These are phyloP conservation scores for Quercus suber DNA, from an alignment of 306 rosid genomes.

Conservation along the genomic window DNA sequence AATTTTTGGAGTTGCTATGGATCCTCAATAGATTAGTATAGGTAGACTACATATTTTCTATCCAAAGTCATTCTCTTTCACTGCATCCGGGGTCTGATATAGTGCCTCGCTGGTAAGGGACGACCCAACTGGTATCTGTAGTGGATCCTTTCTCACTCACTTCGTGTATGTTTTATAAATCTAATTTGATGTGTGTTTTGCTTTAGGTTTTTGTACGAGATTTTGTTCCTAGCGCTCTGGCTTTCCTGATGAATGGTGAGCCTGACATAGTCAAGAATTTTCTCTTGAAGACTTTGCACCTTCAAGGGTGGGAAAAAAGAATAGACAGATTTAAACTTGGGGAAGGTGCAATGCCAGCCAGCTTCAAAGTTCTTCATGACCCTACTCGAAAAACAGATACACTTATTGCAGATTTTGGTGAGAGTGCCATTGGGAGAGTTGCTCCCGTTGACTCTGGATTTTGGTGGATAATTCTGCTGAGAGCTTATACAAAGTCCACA, in stretches of 20 bases:
- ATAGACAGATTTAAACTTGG: conserved; percentile 90
- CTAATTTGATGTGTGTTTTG: neutral
- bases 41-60: no score
- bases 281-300: conserved; percentile 77
- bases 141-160: no score
- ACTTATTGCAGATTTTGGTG: conserved; percentile 86
- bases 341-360: conserved; percentile 95
- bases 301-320: conserved; percentile 93
- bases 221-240: conserved; percentile 91
- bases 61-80: no score
- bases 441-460: conserved; percentile 97
- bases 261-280: conserved; percentile 87
- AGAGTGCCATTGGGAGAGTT: conserved; percentile 94
- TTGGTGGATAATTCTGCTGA: conserved; percentile 95
- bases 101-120: no score
- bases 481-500: conserved; percentile 89
- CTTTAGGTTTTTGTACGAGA: conserved; percentile 83
- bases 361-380: conserved; percentile 89
- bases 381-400: conserved; percentile 72
- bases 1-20: no score
- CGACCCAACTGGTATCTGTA: no score
- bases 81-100: no score
- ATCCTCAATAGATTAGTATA: no score
- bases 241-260: conserved; percentile 91
- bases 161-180: neutral